Conservation (phyloP, 345 rosid genomes). For the Psidium friedrichsthalianum region DNA sequence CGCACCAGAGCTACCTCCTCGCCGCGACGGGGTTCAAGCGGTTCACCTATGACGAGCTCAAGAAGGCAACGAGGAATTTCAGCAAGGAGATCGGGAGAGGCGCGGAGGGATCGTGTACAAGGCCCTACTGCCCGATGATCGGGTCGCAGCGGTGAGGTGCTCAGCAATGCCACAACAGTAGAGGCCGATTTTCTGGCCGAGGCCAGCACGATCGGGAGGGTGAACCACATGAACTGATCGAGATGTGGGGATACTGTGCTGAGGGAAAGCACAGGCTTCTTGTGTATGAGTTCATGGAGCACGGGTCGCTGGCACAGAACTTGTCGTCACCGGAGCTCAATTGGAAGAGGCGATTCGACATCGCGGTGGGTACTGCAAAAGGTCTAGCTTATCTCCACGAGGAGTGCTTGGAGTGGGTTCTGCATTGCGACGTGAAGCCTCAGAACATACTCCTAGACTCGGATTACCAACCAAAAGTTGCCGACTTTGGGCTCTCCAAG, state of each 20-base stretch:
- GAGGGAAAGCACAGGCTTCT: conserved; percentile 18
- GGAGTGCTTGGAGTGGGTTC: conserved; percentile 22
- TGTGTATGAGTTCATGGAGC: conserved; percentile 21
- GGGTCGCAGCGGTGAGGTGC: conserved; percentile 14
- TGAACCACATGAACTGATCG: conserved; percentile 27
- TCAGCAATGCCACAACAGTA: conserved; percentile 10
- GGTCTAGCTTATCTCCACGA: conserved; percentile 26
- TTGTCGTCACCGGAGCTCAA: background rate
- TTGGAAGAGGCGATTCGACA: conserved; percentile 13
- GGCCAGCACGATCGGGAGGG: conserved; percentile 21
- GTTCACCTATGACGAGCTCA: conserved; percentile 19
- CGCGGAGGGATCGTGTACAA: conserved; percentile 23
- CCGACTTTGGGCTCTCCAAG: conserved; percentile 22
- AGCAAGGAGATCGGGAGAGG: conserved; percentile 27
- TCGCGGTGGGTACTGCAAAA: conserved; percentile 16
- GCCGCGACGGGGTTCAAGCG: conserved; percentile 14
- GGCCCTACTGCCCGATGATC: conserved; percentile 5
- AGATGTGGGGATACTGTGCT: conserved; percentile 23
- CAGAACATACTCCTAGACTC: conserved; percentile 19
- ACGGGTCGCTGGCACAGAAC: conserved; percentile 14
- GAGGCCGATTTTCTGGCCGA: conserved; percentile 27
- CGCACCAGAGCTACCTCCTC: background rate
- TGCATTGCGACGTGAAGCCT: conserved; percentile 19
- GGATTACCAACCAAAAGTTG: conserved; percentile 7
- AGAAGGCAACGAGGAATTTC: conserved; percentile 19